Evolutionary conservation across 768 basidiomycete species (phyloP).

Genomic region (Nidula microcarpa): DNA sequence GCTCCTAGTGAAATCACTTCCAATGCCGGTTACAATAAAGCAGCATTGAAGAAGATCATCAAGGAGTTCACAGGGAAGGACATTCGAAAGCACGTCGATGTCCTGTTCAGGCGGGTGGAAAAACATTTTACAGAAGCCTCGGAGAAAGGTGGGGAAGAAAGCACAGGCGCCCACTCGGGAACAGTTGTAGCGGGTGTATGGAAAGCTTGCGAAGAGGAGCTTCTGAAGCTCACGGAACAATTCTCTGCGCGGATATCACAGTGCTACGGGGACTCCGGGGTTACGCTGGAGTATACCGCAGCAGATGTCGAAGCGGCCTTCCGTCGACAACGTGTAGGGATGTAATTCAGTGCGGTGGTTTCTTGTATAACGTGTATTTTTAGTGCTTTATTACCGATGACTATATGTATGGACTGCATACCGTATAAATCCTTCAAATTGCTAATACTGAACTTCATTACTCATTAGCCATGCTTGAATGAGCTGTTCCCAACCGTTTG

Average conservation of each 20-base stretch:
- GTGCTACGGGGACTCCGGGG: constrained; percentile 75
- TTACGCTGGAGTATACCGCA: constrained; percentile 69
- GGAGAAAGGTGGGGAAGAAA: constrained; percentile 59
- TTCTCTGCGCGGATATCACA: constrained; percentile 68
- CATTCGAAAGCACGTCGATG: constrained; percentile 83
- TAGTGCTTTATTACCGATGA: no score
- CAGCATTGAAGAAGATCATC: constrained; percentile 76
- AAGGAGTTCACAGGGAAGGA: constrained; percentile 89
- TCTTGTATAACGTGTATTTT: not conserved
- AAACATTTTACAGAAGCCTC: constrained; percentile 92
- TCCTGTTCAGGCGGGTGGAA: constrained; percentile 85
- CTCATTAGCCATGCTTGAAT: no score
- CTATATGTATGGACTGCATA: no score
- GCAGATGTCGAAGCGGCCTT: constrained; percentile 79
- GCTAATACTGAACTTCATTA: no score
- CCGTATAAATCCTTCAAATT: no score
- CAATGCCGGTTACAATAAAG: constrained; percentile 72
- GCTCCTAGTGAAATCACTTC: constrained; percentile 73
- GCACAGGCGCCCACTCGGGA: constrained; percentile 49
- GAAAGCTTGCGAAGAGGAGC: constrained; percentile 86
- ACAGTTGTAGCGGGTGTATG: constrained; percentile 82
- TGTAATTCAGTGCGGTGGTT: constrained; percentile 3
- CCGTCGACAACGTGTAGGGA: constrained; percentile 51
- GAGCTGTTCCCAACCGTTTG: no score
- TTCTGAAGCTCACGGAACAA: constrained; percentile 67